These are phyloP conservation scores for Articulospora tetracladia DNA, from an alignment of 495 filamentous ascomycete species.

Conservation along the genomic window DNA sequence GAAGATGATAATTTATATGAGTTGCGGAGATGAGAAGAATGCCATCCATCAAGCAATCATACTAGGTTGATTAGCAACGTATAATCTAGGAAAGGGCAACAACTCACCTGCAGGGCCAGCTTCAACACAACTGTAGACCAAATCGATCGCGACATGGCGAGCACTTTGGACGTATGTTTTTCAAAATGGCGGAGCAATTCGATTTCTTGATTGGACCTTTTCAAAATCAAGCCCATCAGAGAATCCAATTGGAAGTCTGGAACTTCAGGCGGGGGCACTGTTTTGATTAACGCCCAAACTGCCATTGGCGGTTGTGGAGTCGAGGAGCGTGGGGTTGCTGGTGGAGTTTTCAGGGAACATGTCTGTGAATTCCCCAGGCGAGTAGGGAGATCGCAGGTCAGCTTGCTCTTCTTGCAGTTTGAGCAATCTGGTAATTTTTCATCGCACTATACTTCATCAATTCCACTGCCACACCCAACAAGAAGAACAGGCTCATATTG, in stretches of 20 bases:
- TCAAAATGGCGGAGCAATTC: constrained; percentile 7
- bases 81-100: neutral
- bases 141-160: neutral
- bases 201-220: neutral
- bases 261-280: neutral
- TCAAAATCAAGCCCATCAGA: neutral
- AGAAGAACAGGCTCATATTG: neutral
- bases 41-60: constrained; percentile 8
- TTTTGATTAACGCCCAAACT: neutral
- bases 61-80: neutral
- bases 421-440: constrained; percentile 1
- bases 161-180: neutral
- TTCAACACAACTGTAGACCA: neutral
- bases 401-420: constrained; percentile 3
- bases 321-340: neutral
- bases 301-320: neutral
- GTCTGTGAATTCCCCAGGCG: neutral
- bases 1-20: constrained; percentile 1
- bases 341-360: neutral
- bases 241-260: neutral
- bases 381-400: neutral
- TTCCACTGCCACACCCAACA: neutral
- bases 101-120: constrained; percentile 1
- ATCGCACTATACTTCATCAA: constrained; percentile 4
- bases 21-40: neutral